phyloP scores from a whole-genome alignment of 2,329 filamentous ascomycete genomes.

The Colletotrichum sp. region DNA sequence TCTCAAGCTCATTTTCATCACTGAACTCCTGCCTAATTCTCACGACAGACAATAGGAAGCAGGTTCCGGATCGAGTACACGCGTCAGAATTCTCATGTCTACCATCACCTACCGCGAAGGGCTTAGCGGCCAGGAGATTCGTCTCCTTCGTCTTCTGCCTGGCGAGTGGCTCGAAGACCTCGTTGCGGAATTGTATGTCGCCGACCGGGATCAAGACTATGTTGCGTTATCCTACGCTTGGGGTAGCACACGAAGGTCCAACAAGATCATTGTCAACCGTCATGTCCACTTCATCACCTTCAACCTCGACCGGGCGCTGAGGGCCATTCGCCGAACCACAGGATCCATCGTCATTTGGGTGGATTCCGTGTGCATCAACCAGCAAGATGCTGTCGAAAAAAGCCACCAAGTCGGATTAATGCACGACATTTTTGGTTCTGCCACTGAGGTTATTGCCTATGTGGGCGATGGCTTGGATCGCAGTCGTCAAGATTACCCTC shows the following conservation, averaged over 20 bases:
- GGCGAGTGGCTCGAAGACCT: constrained; percentile 16
- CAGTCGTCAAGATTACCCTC: background rate
- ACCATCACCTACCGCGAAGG: background rate
- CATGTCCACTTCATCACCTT: constrained; percentile 23
- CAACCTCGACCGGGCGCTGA: constrained; percentile 31
- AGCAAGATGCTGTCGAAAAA: constrained; percentile 15
- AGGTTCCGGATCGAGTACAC: background rate
- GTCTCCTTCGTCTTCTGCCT: constrained; percentile 5
- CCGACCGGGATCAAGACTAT: constrained; percentile 10
- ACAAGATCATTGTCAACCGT: constrained; percentile 26
- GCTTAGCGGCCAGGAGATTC: background rate
- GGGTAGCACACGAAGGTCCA: constrained; percentile 24
- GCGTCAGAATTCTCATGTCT: background rate
- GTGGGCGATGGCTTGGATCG: constrained; percentile 10
- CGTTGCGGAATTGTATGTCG: background rate
- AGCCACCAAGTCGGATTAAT: constrained; percentile 17
- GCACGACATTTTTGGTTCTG: constrained; percentile 7
- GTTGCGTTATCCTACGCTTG: constrained; percentile 32
- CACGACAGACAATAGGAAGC: background rate
- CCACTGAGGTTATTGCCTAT: background rate
- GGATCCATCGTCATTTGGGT: background rate
- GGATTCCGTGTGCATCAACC: constrained; percentile 23
- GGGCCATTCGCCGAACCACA: constrained; percentile 24
- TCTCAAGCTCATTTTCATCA: background rate
- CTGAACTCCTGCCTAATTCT: background rate